phyloP scores from a whole-genome alignment of 2,329 filamentous ascomycete species.

The Fusarium sarcochroum region DNA sequence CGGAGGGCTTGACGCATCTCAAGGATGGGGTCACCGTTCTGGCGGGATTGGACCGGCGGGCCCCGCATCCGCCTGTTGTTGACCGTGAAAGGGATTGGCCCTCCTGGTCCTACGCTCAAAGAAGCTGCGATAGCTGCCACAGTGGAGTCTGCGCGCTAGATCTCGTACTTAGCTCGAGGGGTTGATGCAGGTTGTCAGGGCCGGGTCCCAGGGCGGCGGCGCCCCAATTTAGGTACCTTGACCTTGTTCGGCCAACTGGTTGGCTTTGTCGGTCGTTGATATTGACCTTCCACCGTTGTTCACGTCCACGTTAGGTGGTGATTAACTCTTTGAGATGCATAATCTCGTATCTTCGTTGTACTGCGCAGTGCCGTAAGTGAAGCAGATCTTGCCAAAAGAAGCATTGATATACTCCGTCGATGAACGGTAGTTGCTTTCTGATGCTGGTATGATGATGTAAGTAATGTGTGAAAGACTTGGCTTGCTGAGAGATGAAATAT shows the following conservation, averaged over 20 bases:
- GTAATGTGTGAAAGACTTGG: not conserved
- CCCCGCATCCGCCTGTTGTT: constrained; percentile 34
- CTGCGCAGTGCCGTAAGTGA: constrained; percentile 3
- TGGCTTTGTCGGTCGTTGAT: constrained; percentile 23
- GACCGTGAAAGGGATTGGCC: constrained; percentile 35
- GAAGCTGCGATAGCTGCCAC: constrained; percentile 39
- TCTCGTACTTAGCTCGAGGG: constrained; percentile 45
- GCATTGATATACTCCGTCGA: not conserved
- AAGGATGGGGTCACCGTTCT: constrained; percentile 40
- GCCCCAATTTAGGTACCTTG: constrained; percentile 20
- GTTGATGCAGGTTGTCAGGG: constrained; percentile 45
- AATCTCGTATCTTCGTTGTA: constrained; percentile 17
- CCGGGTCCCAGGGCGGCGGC: constrained; percentile 43
- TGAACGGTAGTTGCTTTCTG: constrained; percentile 1
- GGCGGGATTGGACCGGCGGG: constrained; percentile 34
- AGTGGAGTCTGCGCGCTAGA: constrained; percentile 35
- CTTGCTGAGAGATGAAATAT: not conserved
- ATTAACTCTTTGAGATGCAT: constrained; percentile 13
- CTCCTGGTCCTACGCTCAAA: constrained; percentile 31
- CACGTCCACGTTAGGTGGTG: constrained; percentile 25
- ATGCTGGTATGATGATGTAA: constrained; percentile 7
- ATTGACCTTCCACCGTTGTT: constrained; percentile 27
- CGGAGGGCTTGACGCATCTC: constrained; percentile 28
- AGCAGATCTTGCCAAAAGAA: constrained; percentile 12
- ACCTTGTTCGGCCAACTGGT: constrained; percentile 32